Evolutionary conservation across 2,329 filamentous ascomycete species (phyloP).

Genomic region (Paracamarosporium sp.): DNA sequence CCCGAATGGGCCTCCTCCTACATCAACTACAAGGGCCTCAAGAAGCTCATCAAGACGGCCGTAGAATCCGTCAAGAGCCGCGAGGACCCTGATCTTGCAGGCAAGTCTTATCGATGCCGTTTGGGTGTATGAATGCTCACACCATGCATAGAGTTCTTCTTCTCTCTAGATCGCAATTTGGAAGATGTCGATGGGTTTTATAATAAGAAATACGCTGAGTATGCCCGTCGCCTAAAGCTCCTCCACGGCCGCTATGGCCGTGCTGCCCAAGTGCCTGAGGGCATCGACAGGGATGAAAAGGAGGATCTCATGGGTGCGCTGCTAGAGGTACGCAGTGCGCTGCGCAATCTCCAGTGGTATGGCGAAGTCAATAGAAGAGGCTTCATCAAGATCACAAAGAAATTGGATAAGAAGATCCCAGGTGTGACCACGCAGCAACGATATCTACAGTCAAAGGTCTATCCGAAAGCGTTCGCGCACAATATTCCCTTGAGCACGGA

Average conservation of each 20-base stretch:
- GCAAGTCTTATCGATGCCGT: conserved; percentile 61
- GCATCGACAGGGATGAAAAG: conserved; percentile 84
- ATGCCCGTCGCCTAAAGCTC: conserved; percentile 81
- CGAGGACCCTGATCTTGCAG: conserved; percentile 84
- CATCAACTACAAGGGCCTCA: conserved; percentile 89
- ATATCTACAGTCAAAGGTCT: conserved; percentile 90
- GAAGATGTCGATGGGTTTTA: conserved; percentile 97
- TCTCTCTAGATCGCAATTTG: conserved; percentile 92
- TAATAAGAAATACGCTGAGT: conserved; percentile 91
- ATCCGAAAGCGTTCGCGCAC: conserved; percentile 85
- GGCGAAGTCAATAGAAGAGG: conserved; percentile 94
- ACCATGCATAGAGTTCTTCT: conserved; percentile 83
- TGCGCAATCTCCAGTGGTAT: conserved; percentile 96
- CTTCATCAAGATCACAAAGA: conserved; percentile 99
- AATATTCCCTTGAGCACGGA: conserved; percentile 66
- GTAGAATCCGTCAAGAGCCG: conserved; percentile 70
- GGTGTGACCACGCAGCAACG: conserved; percentile 77
- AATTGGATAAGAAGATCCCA: conserved; percentile 92
- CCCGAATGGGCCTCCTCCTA: conserved; percentile 86
- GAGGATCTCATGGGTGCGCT: conserved; percentile 91
- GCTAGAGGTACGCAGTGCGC: conserved; percentile 83
- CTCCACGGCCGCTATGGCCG: conserved; percentile 87
- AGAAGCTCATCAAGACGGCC: conserved; percentile 91
- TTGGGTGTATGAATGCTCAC: conserved; percentile 5
- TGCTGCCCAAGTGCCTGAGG: conserved; percentile 70